These are phyloP conservation scores for Calocera cornea DNA, from an alignment of 768 basidiomycete genomes.

Conservation along the genomic window DNA sequence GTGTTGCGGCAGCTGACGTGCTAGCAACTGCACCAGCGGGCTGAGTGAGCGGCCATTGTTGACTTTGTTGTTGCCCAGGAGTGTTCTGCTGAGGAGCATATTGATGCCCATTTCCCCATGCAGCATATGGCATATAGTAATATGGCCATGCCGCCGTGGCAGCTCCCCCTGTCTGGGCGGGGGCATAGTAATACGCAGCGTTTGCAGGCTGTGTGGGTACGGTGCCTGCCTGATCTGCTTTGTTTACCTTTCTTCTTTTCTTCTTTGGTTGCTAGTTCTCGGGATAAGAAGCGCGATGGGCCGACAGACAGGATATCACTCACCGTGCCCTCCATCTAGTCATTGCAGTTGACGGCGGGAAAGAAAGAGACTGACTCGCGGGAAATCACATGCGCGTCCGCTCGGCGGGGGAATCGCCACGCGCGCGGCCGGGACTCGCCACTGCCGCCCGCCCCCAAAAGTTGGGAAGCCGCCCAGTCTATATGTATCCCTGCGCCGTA, in stretches of 20 bases:
- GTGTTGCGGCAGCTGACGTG: background rate
- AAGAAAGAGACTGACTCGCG: background rate
- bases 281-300: background rate
- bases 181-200: background rate
- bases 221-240: background rate
- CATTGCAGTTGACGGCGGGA: background rate
- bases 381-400: background rate
- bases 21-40: background rate
- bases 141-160: background rate
- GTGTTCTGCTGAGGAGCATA: background rate
- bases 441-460: conserved; percentile 2
- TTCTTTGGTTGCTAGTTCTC: background rate
- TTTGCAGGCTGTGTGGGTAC: background rate
- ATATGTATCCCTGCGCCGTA: background rate
- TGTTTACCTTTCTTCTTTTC: background rate
- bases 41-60: background rate
- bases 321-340: background rate
- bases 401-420: background rate
- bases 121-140: background rate
- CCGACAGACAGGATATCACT: background rate
- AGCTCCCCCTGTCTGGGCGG: background rate
- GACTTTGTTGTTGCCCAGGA: background rate
- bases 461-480: background rate
- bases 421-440: background rate
- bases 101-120: background rate